These are phyloP conservation scores for Trypanosoma vivax DNA, from an alignment of 208 protist species.

Conservation along the genomic window DNA sequence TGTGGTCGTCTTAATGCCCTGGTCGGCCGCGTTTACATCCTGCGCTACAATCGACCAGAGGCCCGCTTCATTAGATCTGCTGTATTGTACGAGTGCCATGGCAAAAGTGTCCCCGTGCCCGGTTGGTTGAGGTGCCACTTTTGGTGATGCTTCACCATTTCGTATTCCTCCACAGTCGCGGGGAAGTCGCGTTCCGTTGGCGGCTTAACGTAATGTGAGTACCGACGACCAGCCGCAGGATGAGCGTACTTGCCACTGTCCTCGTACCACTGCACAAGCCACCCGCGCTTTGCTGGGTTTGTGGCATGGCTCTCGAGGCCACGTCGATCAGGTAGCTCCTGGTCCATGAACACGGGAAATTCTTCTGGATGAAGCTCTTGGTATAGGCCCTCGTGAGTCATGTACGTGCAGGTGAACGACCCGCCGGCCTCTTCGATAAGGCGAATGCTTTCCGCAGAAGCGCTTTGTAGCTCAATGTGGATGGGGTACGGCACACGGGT, in stretches of 20 bases:
- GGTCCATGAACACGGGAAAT: constrained; percentile 75
- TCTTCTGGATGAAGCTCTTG: constrained; percentile 84
- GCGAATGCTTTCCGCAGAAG: constrained; percentile 65
- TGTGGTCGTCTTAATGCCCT: too few species aligned
- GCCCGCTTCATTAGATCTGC: constrained; percentile 49
- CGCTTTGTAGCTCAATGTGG: constrained; percentile 86
- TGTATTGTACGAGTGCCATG: constrained; percentile 79
- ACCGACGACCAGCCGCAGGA: constrained; percentile 63
- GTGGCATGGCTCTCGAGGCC: constrained; percentile 72
- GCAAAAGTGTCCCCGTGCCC: constrained; percentile 78
- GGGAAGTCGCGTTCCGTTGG: constrained; percentile 80
- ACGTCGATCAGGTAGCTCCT: constrained; percentile 75
- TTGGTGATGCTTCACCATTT: constrained; percentile 89
- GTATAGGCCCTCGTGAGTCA: constrained; percentile 87
- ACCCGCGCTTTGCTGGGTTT: constrained; percentile 71
- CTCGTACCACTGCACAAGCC: constrained; percentile 84
- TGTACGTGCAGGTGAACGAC: constrained; percentile 82
- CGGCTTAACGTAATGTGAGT: constrained; percentile 75
- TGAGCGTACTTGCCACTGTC: constrained; percentile 85
- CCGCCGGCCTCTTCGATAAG: constrained; percentile 86
- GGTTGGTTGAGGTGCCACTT: constrained; percentile 90
- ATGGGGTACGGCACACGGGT: constrained; percentile 71
- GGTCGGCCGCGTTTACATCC: too few species aligned
- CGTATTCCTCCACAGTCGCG: constrained; percentile 81
- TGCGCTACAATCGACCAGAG: constrained; percentile 18